Conservation (phyloP, 768 basidiomycete genomes). For the Hydnomerulius pinastri region DNA sequence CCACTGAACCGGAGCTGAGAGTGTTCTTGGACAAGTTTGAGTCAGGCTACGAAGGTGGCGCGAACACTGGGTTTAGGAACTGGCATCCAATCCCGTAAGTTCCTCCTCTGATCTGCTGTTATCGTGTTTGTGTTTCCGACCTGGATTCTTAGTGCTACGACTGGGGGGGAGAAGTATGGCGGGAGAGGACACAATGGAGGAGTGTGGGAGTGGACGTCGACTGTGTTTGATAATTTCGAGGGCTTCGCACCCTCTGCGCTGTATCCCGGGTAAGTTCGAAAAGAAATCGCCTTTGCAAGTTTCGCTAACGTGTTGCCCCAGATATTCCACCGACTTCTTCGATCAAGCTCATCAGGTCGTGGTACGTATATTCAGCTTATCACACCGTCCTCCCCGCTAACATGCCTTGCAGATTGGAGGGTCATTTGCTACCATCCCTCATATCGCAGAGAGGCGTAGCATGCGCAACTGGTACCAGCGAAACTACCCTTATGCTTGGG, state of each 20-base stretch:
- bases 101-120: not conserved
- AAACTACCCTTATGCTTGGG: slow-evolving; percentile 89
- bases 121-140: slow-evolving; percentile 1
- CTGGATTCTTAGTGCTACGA: slow-evolving; percentile 55
- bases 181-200: slow-evolving; percentile 87
- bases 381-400: not conserved
- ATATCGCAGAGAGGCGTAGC: slow-evolving; percentile 71
- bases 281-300: not conserved
- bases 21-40: slow-evolving; percentile 77
- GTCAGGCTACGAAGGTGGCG: slow-evolving; percentile 71
- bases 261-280: slow-evolving; percentile 75
- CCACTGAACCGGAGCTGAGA: slow-evolving; percentile 86
- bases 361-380: slow-evolving; percentile 48
- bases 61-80: slow-evolving; percentile 86
- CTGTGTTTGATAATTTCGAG: slow-evolving; percentile 65
- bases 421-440: slow-evolving; percentile 84
- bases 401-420: slow-evolving; percentile 70
- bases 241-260: slow-evolving; percentile 75
- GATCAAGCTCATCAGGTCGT: slow-evolving; percentile 86
- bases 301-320: slow-evolving; percentile 26
- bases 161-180: slow-evolving; percentile 49
- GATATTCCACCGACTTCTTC: slow-evolving; percentile 88
- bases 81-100: slow-evolving; percentile 90
- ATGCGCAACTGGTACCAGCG: slow-evolving; percentile 92
- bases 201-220: slow-evolving; percentile 98